Evolutionary conservation across 768 basidiomycete species (phyloP), one percentile per base, ranked within the genome.

Genomic region (Mycena belliarum): DNA sequence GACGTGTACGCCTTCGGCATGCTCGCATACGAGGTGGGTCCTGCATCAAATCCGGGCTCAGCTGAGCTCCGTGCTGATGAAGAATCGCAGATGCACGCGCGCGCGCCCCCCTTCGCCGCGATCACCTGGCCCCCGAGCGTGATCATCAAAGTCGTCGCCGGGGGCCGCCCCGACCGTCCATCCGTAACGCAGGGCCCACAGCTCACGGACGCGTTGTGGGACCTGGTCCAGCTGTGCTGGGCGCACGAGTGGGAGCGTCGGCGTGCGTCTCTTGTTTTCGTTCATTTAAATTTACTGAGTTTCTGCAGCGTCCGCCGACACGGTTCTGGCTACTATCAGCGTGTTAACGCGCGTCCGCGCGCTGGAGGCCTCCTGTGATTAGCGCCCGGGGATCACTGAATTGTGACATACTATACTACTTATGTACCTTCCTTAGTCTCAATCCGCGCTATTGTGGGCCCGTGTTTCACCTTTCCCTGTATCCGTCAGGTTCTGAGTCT

Each of bases 1-100:
- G 73, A 74, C 52, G 59, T 72, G 1, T 74, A 69, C 63, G 56
- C 71, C 1, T 72, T 75, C 28, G 73, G 61, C 7, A 71, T 71
- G 59, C 71, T 68, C 2, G 61, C 65, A 15, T 72, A 69, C 42
- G 68, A 73, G 62, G 73, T 74, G 37, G 41, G 67, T 47, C n/a
- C n/a, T n/a, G n/a, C n/a, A n/a, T n/a, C n/a, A n/a, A n/a, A n/a
- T n/a, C n/a, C n/a, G n/a, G n/a, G n/a, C n/a, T n/a, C n/a, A n/a
- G n/a, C n/a, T n/a, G n/a, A n/a, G n/a, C n/a, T n/a, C n/a, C 6
- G 16, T 15, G 21, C 26, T 41, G 21, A 35, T 18, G 7, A 18
- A 38, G 35, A 23, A 14, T 0, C 23, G 3, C 23, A 63, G 61
- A 55, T 59, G 61, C 21, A 56, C 51, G 49, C 57, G 35, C 59